Conservation (phyloP, 768 basidiomycete genomes). For the Mycena latifolia region DNA sequence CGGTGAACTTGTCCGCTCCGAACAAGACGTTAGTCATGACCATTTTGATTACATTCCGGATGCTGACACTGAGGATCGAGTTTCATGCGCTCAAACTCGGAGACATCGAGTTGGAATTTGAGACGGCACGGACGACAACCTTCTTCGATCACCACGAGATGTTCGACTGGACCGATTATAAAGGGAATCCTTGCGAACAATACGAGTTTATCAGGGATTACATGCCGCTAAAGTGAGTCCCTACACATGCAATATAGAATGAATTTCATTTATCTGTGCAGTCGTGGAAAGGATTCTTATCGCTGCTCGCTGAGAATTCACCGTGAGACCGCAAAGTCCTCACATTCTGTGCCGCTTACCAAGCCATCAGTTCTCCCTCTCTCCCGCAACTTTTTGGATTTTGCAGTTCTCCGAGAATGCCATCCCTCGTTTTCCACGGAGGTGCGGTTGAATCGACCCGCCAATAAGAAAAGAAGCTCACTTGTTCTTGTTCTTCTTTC, state of each 20-base stretch:
- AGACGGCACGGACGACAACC: neutral
- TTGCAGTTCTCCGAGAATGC: conserved; percentile 4
- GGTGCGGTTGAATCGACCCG: neutral
- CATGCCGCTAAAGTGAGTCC: neutral
- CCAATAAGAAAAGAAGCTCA: no score
- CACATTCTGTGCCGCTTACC: neutral
- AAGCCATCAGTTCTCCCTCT: neutral
- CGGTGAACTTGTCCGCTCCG: conserved; percentile 1
- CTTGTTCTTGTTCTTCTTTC: no score
- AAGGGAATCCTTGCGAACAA: conserved; percentile 1
- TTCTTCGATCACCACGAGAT: neutral
- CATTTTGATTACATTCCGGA: no score
- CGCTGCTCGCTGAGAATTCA: conserved; percentile 7
- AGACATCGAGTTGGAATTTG: conserved; percentile 14
- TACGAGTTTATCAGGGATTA: conserved; percentile 14
- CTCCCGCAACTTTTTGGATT: conserved; percentile 21
- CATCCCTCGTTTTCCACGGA: conserved; percentile 16
- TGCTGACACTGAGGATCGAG: neutral
- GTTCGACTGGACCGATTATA: conserved; percentile 16
- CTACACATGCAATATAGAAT: no score
- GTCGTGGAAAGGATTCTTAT: conserved; percentile 12
- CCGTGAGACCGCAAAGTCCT: neutral
- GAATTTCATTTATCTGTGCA: no score
- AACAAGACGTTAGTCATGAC: neutral
- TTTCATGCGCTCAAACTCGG: conserved; percentile 14